Evolutionary conservation across 257 asterid species (phyloP).

Genomic region (Salvia hispanica): DNA sequence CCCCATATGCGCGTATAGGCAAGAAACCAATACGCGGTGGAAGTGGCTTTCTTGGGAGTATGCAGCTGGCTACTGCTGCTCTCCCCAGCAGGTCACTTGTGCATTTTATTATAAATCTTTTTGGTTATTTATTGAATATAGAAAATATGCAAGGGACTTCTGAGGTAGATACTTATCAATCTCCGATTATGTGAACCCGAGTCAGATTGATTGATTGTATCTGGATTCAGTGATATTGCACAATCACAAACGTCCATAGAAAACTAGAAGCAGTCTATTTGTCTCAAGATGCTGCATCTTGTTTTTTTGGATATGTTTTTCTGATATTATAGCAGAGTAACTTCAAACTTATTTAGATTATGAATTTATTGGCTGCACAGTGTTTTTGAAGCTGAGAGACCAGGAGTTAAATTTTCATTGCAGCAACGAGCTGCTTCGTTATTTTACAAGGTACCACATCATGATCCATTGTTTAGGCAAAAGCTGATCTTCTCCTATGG

Average conservation of each 20-base stretch:
- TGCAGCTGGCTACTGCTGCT: slow-evolving; percentile 58
- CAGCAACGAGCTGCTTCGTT: slow-evolving; percentile 86
- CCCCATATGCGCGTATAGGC: slow-evolving; percentile 90
- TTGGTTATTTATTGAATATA: too few relatives aligned
- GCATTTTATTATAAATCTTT: slow-evolving; percentile 28
- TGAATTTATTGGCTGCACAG: slow-evolving; percentile 42
- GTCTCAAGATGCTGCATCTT: background rate
- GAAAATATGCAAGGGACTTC: too few relatives aligned
- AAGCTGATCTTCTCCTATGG: background rate
- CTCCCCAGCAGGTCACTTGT: slow-evolving; percentile 83
- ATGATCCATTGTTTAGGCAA: slow-evolving; percentile 12
- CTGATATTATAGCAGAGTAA: slow-evolving; percentile 13
- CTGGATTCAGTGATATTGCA: background rate
- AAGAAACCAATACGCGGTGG: slow-evolving; percentile 67
- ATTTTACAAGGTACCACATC: slow-evolving; percentile 78
- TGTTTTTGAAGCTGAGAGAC: slow-evolving; percentile 92
- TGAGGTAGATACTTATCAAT: too few relatives aligned
- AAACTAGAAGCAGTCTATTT: background rate
- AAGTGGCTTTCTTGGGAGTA: slow-evolving; percentile 62
- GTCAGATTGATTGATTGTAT: background rate
- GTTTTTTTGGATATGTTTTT: background rate
- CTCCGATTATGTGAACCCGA: too few relatives aligned
- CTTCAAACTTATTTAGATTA: slow-evolving; percentile 13
- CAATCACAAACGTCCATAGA: background rate
- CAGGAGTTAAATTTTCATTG: slow-evolving; percentile 72